These are phyloP conservation scores for Fremontodendron californicum DNA, from an alignment of 345 rosid genomes.

Conservation along the genomic window DNA sequence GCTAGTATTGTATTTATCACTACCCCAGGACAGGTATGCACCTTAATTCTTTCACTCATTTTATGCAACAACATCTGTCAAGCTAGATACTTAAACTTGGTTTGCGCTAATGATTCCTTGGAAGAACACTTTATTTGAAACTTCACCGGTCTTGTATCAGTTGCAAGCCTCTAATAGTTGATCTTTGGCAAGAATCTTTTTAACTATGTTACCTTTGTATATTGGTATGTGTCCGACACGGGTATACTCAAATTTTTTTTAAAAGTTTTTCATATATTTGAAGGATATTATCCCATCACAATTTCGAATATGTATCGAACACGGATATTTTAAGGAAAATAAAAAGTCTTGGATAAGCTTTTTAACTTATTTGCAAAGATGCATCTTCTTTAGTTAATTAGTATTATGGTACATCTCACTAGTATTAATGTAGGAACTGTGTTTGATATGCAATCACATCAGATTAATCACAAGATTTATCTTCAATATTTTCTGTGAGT, in stretches of 20 bases:
- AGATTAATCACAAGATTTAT: neutral
- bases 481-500: neutral
- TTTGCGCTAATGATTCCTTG: neutral
- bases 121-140: neutral
- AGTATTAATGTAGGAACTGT: neutral
- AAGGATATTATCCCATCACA: too few relatives aligned
- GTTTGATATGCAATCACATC: neutral
- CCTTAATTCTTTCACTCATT: constrained; percentile 7
- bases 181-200: too few relatives aligned
- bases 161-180: neutral
- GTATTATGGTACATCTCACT: neutral
- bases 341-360: neutral
- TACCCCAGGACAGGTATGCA: constrained; percentile 80
- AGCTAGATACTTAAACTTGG: neutral
- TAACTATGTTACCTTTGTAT: too few relatives aligned
- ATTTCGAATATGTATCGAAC: too few relatives aligned
- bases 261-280: too few relatives aligned
- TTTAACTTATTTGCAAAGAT: neutral
- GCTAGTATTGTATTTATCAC: constrained; percentile 72
- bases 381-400: neutral
- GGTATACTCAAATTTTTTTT: too few relatives aligned
- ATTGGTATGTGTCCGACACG: too few relatives aligned
- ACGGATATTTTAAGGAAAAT: too few relatives aligned
- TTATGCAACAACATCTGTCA: neutral
- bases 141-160: neutral